A percentile compares a stretch with the other conserved stretches of the same genome.
Evolutionary conservation across 139 green algal genomes (phyloP).

Genomic region (Medakamo hakoo): DNA sequence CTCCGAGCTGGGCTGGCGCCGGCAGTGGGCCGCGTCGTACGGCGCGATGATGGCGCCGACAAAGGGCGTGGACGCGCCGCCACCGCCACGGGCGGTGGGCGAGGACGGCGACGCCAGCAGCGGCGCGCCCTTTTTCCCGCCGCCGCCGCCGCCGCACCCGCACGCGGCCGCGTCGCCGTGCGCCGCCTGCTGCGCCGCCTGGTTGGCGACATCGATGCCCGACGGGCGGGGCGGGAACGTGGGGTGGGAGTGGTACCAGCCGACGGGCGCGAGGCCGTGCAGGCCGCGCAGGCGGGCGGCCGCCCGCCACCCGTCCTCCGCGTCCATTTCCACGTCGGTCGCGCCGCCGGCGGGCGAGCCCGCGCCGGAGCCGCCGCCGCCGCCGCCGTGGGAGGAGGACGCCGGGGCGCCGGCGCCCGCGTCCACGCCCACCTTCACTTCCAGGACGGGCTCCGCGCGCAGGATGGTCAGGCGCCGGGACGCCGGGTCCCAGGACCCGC

Average conservation of each 20-base stretch:
- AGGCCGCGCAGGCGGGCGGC: not conserved
- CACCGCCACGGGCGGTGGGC: not conserved
- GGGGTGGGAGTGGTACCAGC: conserved; percentile 64
- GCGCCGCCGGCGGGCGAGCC: not conserved
- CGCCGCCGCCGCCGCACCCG: not conserved
- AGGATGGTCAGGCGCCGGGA: conserved; percentile 13
- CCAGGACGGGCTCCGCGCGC: conserved; percentile 12
- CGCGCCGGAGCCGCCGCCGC: too few relatives aligned
- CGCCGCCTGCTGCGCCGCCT: conserved; percentile 27
- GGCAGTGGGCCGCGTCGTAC: conserved; percentile 28
- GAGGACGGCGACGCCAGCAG: too few relatives aligned
- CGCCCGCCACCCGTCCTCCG: conserved; percentile 30
- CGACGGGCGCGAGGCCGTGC: conserved; percentile 13
- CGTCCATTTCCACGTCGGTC: conserved; percentile 55
- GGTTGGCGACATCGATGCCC: conserved; percentile 53
- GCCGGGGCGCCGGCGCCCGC: too few relatives aligned
- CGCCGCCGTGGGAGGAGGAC: too few relatives aligned
- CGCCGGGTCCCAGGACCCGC: conserved; percentile 24
- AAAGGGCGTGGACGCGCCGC: conserved; percentile 18
- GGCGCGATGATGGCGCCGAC: conserved; percentile 55
- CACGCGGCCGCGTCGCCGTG: conserved; percentile 9
- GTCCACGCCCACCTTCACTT: too few relatives aligned
- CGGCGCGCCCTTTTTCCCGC: not conserved
- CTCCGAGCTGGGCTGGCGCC: not conserved
- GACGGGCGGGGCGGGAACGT: conserved; percentile 37